These are phyloP conservation scores for Fusarium concolor DNA, from an alignment of 2,329 filamentous ascomycete genomes.

Conservation along the genomic window DNA sequence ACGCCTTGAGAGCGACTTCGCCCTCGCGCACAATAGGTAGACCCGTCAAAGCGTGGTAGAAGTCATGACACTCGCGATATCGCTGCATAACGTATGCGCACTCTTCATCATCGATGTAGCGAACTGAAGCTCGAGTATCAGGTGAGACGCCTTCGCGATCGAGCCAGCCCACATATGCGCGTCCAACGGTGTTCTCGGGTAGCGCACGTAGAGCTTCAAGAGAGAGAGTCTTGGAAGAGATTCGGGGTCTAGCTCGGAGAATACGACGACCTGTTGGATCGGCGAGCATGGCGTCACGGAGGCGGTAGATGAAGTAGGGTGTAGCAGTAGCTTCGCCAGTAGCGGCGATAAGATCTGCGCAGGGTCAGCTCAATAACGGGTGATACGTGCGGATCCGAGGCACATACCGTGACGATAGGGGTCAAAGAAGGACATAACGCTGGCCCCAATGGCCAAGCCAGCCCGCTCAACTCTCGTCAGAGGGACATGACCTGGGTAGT, in stretches of 20 bases:
- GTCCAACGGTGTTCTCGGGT: slow-evolving; percentile 79
- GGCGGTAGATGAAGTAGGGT: slow-evolving; percentile 92
- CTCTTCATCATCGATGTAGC: slow-evolving; percentile 94
- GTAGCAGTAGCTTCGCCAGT: slow-evolving; percentile 95
- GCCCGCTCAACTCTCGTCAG: slow-evolving; percentile 82
- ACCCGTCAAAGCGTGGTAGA: slow-evolving; percentile 95
- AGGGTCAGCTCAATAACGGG: not conserved
- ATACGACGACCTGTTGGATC: slow-evolving; percentile 88
- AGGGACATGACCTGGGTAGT: slow-evolving; percentile 93
- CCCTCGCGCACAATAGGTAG: slow-evolving; percentile 93
- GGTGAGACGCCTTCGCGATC: slow-evolving; percentile 93
- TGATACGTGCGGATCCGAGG: rapidly evolving
- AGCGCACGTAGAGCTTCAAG: slow-evolving; percentile 78
- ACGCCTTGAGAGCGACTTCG: slow-evolving; percentile 96
- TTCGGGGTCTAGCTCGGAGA: slow-evolving; percentile 87
- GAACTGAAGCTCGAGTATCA: slow-evolving; percentile 83
- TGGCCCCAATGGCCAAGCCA: slow-evolving; percentile 74
- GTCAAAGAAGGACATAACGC: slow-evolving; percentile 73
- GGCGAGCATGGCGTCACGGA: slow-evolving; percentile 91
- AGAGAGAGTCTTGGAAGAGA: slow-evolving; percentile 78
- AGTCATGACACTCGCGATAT: slow-evolving; percentile 97
- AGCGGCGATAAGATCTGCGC: slow-evolving; percentile 86
- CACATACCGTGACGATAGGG: slow-evolving; percentile 79
- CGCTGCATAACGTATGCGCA: slow-evolving; percentile 99
- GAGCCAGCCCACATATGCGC: slow-evolving; percentile 89